phyloP scores from a whole-genome alignment of 768 basidiomycete species.

The Rossbeevera mucosa region DNA sequence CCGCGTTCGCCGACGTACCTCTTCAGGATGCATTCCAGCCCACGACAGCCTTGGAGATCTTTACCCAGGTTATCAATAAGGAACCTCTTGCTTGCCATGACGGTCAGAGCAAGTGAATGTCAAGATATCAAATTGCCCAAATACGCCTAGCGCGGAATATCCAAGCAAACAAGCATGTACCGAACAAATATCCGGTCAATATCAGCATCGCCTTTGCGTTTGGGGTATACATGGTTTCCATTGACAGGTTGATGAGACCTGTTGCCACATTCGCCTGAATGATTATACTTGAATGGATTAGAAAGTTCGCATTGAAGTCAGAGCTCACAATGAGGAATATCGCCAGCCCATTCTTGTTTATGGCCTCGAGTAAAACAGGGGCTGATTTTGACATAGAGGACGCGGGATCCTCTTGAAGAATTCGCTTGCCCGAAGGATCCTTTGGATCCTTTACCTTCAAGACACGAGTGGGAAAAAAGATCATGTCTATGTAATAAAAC shows the following conservation, averaged over 20 bases:
- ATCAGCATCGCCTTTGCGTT: slow-evolving; percentile 56
- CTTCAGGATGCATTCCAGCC: slow-evolving; percentile 60
- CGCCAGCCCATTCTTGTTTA: slow-evolving; percentile 76
- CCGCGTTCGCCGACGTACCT: neutral
- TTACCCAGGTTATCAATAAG: slow-evolving; percentile 48
- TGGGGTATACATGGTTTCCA: slow-evolving; percentile 76
- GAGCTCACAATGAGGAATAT: slow-evolving; percentile 76
- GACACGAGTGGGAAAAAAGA: slow-evolving; percentile 52
- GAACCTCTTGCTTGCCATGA: slow-evolving; percentile 50
- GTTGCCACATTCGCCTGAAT: slow-evolving; percentile 82
- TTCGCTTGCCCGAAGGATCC: slow-evolving; percentile 22
- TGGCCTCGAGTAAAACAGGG: slow-evolving; percentile 63
- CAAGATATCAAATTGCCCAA: slow-evolving; percentile 22
- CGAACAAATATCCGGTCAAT: slow-evolving; percentile 55
- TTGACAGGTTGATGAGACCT: slow-evolving; percentile 74
- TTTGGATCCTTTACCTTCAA: slow-evolving; percentile 22
- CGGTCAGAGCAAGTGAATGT: too few species aligned
- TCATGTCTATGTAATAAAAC: slow-evolving; percentile 73
- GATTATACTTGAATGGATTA: neutral
- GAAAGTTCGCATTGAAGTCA: neutral
- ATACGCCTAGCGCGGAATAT: slow-evolving; percentile 32
- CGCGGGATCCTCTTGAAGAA: slow-evolving; percentile 25
- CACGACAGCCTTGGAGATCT: slow-evolving; percentile 52
- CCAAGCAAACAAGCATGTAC: slow-evolving; percentile 65
- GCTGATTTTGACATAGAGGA: slow-evolving; percentile 23